Evolutionary conservation across 2,329 filamentous ascomycete species (phyloP).

Genomic region (Pseudogymnoascus pannorum): DNA sequence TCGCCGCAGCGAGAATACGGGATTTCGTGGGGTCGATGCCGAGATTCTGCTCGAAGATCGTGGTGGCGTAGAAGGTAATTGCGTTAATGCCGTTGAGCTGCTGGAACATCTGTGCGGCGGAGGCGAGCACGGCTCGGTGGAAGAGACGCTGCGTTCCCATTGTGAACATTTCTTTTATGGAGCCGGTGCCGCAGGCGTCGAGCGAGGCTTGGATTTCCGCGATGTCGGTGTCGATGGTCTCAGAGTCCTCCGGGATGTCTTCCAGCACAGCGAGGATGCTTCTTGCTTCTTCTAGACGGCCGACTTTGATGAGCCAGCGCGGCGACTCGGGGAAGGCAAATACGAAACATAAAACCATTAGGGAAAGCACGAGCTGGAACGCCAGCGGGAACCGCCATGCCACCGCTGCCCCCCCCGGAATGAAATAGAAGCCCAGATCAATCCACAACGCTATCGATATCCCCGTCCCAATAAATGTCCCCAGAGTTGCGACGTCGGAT

Average conservation of each 20-base stretch:
- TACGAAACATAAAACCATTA: constrained; percentile 29
- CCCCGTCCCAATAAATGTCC: constrained; percentile 31
- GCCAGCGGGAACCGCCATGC: constrained; percentile 33
- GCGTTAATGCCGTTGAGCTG: constrained; percentile 37
- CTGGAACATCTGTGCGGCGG: constrained; percentile 41
- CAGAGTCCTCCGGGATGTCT: constrained; percentile 30
- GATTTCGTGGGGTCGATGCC: constrained; percentile 40
- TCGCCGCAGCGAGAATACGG: constrained; percentile 44
- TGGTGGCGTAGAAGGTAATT: constrained; percentile 37
- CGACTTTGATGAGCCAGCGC: constrained; percentile 32
- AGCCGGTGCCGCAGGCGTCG: constrained; percentile 48
- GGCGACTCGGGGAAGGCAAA: constrained; percentile 33
- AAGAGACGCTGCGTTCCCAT: constrained; percentile 43
- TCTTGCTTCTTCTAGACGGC: constrained; percentile 33
- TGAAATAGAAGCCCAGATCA: constrained; percentile 37
- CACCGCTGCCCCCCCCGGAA: constrained; percentile 21
- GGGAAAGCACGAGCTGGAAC: constrained; percentile 29
- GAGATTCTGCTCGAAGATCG: constrained; percentile 42
- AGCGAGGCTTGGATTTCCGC: constrained; percentile 42
- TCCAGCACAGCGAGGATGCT: constrained; percentile 28
- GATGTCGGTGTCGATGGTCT: constrained; percentile 11
- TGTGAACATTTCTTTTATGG: constrained; percentile 36
- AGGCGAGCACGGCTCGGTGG: constrained; percentile 41
- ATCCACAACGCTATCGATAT: constrained; percentile 39
- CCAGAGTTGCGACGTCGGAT: constrained; percentile 33